Base-by-base conservation (phyloP, 352 stramenopile genomes). In the Thalassiosira hispida region DNA sequence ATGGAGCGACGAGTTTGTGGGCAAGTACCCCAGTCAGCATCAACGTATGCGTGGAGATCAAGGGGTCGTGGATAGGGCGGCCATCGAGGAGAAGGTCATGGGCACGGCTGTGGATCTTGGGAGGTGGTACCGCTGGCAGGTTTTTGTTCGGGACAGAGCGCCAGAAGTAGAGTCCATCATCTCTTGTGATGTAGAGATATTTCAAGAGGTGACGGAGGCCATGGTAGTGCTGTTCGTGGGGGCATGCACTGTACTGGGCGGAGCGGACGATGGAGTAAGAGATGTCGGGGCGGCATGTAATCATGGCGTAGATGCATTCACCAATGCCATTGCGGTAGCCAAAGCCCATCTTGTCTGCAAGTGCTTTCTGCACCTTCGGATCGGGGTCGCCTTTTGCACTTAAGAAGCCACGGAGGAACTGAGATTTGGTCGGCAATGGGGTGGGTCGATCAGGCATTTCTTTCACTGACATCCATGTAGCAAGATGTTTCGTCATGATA, bases 241-340 rank as follows among this genome's bases (percentile, higher is more conserved):
- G 61, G 59, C 35, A 33, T 5, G 40, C n/a, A 18, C 20, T 67
- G 18, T 35, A 8, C 23, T 67, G 59, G n/a, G 61, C 9, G 16
- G 14, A 29, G 25, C 27, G 8, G 0, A 59, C 44, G 14, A 70
- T 46, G 0, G 44, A n/a, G n/a, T 61, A 47, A 7, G 61, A 70
- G 6, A 70, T n/a, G n/a, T 70, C 61, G 14, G 46, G 63, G 7
- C 51, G 23, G 29, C 49, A 72, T 22, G 63, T 72, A 7, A 63
- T 31, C 53, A 78, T 68, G 1, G 71, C 42, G n/a, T 64, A 81
- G 1, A 85, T 79, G 11, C 79, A 27, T 64, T 81, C 72, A 0
- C 76, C 76, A 64, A 77, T 69, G 5, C 14, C 42, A 31, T 56
- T 47, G 16, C 70, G 18, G 49, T 84, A 80, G 22, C 20, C 53